Evolutionary conservation across 176 grass and related monocot species (phyloP).

Genomic region (Aegilops umbellulata): DNA sequence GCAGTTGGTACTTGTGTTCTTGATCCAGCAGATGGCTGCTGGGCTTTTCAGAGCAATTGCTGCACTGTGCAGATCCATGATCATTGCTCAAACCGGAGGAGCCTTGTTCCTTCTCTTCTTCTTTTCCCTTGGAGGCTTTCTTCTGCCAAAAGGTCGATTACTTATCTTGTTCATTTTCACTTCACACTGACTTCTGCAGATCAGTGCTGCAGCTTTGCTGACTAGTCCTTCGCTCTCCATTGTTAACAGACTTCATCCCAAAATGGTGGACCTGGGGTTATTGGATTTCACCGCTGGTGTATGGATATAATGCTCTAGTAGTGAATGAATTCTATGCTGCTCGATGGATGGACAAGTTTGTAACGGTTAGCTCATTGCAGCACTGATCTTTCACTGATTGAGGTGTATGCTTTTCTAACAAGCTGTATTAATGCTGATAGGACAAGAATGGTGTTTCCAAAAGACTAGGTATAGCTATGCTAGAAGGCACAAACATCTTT

Average conservation of each 20-base stretch:
- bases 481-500: constrained; percentile 70
- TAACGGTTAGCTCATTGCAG: constrained; percentile 35
- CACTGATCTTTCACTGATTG: not conserved
- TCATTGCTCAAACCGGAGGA: constrained; percentile 86
- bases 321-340: constrained; percentile 94
- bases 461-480: constrained; percentile 58
- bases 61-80: constrained; percentile 86
- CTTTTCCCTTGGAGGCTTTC: constrained; percentile 95
- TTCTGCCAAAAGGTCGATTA: constrained; percentile 78
- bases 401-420: constrained; percentile 19
- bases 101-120: constrained; percentile 79
- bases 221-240: constrained; percentile 12
- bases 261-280: constrained; percentile 99
- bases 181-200: not conserved
- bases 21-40: constrained; percentile 92
- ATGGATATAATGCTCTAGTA: constrained; percentile 84
- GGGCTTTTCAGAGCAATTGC: constrained; percentile 85
- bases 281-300: constrained; percentile 89
- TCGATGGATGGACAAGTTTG: constrained; percentile 80
- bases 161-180: constrained; percentile 16
- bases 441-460: constrained; percentile 46
- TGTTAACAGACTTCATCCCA: constrained; percentile 68
- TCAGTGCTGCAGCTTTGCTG: constrained; percentile 10
- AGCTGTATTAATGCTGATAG: constrained; percentile 29
- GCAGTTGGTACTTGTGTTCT: constrained; percentile 86